These are phyloP conservation scores for Caloboletus firmus DNA, from an alignment of 1,284 basidiomycete genomes.

Conservation along the genomic window DNA sequence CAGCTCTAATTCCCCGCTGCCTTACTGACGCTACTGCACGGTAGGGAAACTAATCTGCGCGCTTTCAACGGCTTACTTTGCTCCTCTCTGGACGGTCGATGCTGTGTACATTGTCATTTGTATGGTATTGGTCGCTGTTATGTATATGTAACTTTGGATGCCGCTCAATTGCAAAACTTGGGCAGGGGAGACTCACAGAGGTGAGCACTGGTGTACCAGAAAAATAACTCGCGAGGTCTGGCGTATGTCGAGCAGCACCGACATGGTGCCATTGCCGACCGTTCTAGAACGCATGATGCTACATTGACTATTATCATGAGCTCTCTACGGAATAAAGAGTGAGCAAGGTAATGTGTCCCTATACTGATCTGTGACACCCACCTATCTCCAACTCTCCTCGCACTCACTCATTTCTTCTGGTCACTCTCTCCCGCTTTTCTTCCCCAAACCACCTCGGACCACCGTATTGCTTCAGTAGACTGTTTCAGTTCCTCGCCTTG, in stretches of 20 bases:
- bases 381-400: conserved; percentile 9
- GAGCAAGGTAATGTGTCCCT: neutral
- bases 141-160: conserved; percentile 6
- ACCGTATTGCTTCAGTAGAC: conserved; percentile 17
- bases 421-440: conserved; percentile 14
- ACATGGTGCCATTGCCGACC: neutral
- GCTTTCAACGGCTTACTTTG: neutral
- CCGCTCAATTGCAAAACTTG: neutral
- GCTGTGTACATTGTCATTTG: conserved; percentile 11
- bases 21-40: conserved; percentile 2
- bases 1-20: neutral
- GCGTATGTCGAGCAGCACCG: neutral
- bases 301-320: neutral
- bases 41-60: neutral
- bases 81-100: conserved; percentile 2
- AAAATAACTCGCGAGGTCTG: neutral
- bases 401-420: conserved; percentile 11
- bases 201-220: neutral
- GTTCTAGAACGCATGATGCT: neutral
- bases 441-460: conserved; percentile 36
- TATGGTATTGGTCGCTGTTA: neutral
- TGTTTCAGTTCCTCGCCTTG: conserved; percentile 12
- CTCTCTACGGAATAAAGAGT: neutral
- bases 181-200: neutral
- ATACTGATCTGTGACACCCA: conserved; percentile 4